phyloP scores from a whole-genome alignment of 1,284 basidiomycete species.

The Serendipita sp. region DNA sequence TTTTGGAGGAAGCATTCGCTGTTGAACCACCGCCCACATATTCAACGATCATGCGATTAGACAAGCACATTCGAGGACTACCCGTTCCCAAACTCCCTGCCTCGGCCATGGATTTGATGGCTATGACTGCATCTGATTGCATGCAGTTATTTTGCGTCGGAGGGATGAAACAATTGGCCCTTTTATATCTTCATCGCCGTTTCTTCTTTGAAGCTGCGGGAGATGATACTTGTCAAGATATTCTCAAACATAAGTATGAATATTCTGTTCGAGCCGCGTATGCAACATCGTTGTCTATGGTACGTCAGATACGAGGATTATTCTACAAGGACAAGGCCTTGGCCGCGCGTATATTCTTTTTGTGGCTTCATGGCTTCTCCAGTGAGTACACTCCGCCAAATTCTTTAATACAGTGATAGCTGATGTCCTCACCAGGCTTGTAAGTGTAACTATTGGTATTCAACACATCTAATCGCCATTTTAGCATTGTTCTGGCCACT shows the following conservation, averaged over 20 bases:
- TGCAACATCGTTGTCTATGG: not conserved
- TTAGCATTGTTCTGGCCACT: not conserved
- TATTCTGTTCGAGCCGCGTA: not conserved
- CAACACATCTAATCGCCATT: not conserved
- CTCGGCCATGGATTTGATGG: not conserved
- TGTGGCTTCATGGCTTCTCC: not conserved
- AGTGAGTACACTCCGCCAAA: not conserved
- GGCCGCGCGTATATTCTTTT: not conserved
- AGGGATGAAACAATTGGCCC: not conserved
- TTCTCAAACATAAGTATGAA: not conserved
- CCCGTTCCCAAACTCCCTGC: not conserved
- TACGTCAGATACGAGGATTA: not conserved
- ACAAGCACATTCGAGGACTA: not conserved
- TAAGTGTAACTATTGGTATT: not conserved
- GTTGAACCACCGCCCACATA: not conserved
- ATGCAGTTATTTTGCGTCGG: not conserved
- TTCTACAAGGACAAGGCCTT: not conserved
- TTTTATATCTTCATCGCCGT: conserved; percentile 1
- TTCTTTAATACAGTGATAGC: not conserved
- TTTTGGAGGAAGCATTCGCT: not conserved
- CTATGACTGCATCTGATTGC: not conserved
- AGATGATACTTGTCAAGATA: not conserved
- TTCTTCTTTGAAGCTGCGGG: not conserved
- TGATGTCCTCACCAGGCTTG: not conserved
- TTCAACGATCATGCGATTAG: not conserved